Evolutionary conservation across 768 basidiomycete species (phyloP), one percentile per base, ranked within the genome.

Genomic region (Daedaleopsis nitida): DNA sequence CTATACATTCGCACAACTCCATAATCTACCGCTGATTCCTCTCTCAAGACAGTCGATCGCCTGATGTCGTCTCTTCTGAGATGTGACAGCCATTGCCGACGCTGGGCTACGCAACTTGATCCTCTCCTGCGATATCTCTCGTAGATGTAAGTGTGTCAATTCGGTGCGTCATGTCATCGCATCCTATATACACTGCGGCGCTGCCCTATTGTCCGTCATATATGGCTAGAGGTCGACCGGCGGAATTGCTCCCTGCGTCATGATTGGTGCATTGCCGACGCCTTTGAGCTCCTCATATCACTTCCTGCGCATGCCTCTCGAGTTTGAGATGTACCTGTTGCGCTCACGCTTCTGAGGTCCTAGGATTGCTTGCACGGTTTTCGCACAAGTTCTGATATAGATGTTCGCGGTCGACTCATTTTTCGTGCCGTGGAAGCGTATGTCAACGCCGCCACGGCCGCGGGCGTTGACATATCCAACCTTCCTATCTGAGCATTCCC

Each of bases 21-120:
- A 21, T 59, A 64, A 64, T 59, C 35, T 14, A 64, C 44, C 45
- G 23, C 62, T 59, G 58, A 64, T 57, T 52, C 54, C 51, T 48
- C 62, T 64, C 55, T 52, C 62, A 34, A 59, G 54, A 59, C 45
- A 35, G 23, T 42, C 47, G 21, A 45, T 42, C 35, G 14, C 34
- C 38, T 27, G 14, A 27, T 10, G 5, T n/a, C 11, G 17, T 37
- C 5, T 17, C 38, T 14, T 23, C 4, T n/a, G 47, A 49, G 39
- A 42, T 42, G 11, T 42, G 39, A 34, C 48, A 52, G 5, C 14
- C 1, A 12, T 35, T 19, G 27, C 32, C 50, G 34, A 14, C 27
- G 39, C 17, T 12, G 13, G 39, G 39, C 11, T 2, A 42, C 17
- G 39, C 39, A 13, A 17, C 13, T 10, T 42, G 39, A 11, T 13